These are phyloP conservation scores for Tuber umbilicatum DNA, from an alignment of 495 filamentous ascomycete genomes.

Conservation along the genomic window DNA sequence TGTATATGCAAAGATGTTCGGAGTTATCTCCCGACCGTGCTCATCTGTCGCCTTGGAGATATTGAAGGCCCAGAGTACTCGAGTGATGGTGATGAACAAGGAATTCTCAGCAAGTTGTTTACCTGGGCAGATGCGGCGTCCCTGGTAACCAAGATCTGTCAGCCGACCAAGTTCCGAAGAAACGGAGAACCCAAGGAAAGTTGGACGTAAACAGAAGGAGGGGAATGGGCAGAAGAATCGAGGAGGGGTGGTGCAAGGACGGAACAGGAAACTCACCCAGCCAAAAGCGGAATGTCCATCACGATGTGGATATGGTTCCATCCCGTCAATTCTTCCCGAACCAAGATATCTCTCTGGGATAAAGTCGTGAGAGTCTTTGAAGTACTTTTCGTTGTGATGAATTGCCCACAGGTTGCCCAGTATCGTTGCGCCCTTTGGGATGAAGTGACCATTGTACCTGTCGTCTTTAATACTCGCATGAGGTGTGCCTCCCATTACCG, in stretches of 20 bases:
- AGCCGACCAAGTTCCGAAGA: constrained; percentile 6
- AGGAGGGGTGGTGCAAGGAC: constrained; percentile 21
- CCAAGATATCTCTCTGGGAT: constrained; percentile 51
- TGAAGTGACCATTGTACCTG: constrained; percentile 52
- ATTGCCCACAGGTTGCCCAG: constrained; percentile 62
- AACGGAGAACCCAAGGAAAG: not conserved
- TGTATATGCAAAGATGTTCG: constrained; percentile 53
- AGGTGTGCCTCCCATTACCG: constrained; percentile 55
- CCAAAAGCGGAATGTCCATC: constrained; percentile 49
- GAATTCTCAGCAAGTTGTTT: constrained; percentile 56
- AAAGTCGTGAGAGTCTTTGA: constrained; percentile 58
- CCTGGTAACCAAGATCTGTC: constrained; percentile 40
- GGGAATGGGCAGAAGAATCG: constrained; percentile 9
- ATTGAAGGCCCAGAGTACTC: constrained; percentile 53
- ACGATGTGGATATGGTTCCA: constrained; percentile 45
- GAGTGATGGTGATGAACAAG: constrained; percentile 52
- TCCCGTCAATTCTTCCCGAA: constrained; percentile 40
- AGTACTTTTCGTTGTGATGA: constrained; percentile 53
- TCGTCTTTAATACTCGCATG: constrained; percentile 58
- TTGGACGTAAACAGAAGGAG: not conserved
- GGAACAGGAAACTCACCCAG: constrained; percentile 43
- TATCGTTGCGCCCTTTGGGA: constrained; percentile 52
- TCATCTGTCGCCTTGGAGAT: constrained; percentile 42
- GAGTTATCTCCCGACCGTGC: constrained; percentile 39
- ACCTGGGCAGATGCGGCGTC: constrained; percentile 55